Conservation (phyloP, 1,284 basidiomycete genomes). For the Athelia psychrophila region DNA sequence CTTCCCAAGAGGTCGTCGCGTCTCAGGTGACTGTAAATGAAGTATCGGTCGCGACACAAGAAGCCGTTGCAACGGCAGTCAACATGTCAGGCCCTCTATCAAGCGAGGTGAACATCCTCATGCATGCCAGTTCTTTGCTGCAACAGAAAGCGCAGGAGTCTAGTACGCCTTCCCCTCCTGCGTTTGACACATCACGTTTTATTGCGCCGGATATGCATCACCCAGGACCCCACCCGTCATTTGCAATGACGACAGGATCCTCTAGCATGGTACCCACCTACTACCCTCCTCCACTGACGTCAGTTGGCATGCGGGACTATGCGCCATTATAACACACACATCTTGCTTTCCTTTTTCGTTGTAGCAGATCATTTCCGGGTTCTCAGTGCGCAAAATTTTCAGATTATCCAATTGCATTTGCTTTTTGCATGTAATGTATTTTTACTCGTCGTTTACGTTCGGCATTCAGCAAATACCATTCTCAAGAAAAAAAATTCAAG, state of each 20-base stretch:
- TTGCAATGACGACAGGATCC: constrained; percentile 1
- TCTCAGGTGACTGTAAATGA: constrained; percentile 73
- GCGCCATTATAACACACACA: too few species aligned
- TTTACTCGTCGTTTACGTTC: too few species aligned
- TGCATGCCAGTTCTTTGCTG: constrained; percentile 61
- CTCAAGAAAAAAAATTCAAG: constrained; percentile 2
- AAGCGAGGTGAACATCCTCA: constrained; percentile 66
- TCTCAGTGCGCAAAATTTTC: too few species aligned
- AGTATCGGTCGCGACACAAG: constrained; percentile 73
- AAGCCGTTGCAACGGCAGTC: constrained; percentile 66
- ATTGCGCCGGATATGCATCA: background rate
- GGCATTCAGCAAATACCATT: too few species aligned
- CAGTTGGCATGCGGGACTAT: constrained; percentile 8
- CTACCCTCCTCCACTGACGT: constrained; percentile 9
- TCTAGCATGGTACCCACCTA: background rate
- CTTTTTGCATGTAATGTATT: too few species aligned
- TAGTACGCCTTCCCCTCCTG: constrained; percentile 4
- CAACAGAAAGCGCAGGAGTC: constrained; percentile 35
- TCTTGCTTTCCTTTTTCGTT: too few species aligned
- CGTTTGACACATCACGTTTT: constrained; percentile 1
- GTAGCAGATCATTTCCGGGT: too few species aligned
- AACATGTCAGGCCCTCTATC: constrained; percentile 59
- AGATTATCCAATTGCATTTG: too few species aligned
- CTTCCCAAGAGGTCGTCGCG: constrained; percentile 28
- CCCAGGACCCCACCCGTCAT: background rate